Base-by-base conservation (phyloP, 2,329 filamentous ascomycete species). In the Claviceps sp. region DNA sequence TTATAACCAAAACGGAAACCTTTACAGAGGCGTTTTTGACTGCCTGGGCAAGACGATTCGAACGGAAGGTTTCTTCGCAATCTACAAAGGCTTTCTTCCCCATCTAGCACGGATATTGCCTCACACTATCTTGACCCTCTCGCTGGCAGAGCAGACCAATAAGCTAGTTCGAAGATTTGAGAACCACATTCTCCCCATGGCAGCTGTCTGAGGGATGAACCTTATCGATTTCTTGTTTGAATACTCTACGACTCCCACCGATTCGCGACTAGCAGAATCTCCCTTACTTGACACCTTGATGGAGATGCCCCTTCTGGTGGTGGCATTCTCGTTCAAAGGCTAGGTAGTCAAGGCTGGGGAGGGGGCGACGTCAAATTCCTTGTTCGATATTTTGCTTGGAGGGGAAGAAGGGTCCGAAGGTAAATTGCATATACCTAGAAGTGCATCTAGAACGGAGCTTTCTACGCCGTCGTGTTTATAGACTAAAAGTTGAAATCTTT, bases 1-100 rank as follows among this genome's bases (percentile, higher is more conserved):
- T 75, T 98, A 98, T 76, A 98, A 98, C 73, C 93, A 98, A 68
- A 95, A 90, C 56, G 93, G 93, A 50, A 95, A 96, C 65, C 77
- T 98, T n/a, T 98, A 98, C 75, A 84, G 79, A 59, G 87, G 90
- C 54, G 88, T 94, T 4, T 87, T 95, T 57, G 93, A 98, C 70
- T 98, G 93, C 66, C 70, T 97, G 54, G 81, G 79, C 65, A 90
- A 95, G 72, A 98, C 93, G 0, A 77, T 98, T 55, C 85, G 84
- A 65, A 95, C 89, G 0, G 93, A 98, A 67, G 93, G 93, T 22
- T 62, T 95, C 50, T 71, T 97, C 47, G 93, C 93, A 55, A 87
- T 98, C 54, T 98, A 98, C 76, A 98, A 98, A 75, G 93, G 93
- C 54, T 96, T 94, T 74, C 81, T 95, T 63, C 93, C 93, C 16